Evolutionary conservation across 768 basidiomycete genomes (phyloP).

Genomic region (Harrya chromipes): DNA sequence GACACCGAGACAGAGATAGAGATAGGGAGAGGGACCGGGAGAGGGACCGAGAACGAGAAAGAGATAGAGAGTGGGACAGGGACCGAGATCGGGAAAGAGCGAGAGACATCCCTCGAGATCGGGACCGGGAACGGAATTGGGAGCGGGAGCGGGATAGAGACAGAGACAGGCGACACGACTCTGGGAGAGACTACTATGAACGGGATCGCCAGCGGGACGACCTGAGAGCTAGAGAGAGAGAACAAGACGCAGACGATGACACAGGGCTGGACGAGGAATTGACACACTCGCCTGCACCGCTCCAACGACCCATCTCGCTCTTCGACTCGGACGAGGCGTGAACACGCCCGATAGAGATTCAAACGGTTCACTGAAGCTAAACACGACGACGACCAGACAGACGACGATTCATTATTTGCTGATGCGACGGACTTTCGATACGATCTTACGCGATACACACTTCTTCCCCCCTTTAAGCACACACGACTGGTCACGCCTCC

Average conservation of each 20-base stretch:
- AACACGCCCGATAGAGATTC: too few relatives aligned
- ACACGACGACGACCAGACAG: too few relatives aligned
- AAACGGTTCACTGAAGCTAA: too few relatives aligned
- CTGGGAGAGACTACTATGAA: neutral
- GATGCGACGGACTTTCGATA: too few relatives aligned
- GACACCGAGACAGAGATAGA: conserved; percentile 1
- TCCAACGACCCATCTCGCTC: conserved; percentile 30
- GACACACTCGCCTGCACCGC: conserved; percentile 27
- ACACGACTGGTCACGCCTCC: too few relatives aligned
- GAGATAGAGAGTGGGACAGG: neutral
- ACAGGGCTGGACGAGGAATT: conserved; percentile 4
- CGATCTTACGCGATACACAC: too few relatives aligned
- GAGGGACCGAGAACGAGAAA: neutral
- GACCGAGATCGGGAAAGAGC: neutral
- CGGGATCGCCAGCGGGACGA: neutral
- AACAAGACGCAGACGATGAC: conserved; percentile 5
- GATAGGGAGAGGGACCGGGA: neutral
- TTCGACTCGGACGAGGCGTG: conserved; percentile 27
- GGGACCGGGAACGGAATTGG: neutral
- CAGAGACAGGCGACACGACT: neutral
- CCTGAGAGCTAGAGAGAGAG: neutral
- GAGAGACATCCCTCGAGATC: neutral
- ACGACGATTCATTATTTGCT: too few relatives aligned
- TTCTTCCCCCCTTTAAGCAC: too few relatives aligned
- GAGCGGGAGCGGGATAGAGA: neutral